A percentile compares a stretch with the other conserved stretches of the same genome.
These are phyloP conservation scores for Trifolium pratense DNA, from an alignment of 306 rosid species.

Conservation along the genomic window DNA sequence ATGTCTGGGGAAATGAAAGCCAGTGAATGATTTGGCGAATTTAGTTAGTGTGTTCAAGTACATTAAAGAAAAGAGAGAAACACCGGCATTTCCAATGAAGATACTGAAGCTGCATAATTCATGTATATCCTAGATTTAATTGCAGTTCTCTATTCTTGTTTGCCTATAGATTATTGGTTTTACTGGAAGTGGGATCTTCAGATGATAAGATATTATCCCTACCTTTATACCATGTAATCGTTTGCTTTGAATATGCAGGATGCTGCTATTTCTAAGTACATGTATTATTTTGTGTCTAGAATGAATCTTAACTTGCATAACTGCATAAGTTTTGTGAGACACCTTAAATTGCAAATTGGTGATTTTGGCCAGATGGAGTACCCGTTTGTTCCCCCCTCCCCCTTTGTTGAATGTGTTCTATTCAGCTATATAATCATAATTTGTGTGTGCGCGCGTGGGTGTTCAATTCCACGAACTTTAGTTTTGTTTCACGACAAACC, in stretches of 20 bases:
- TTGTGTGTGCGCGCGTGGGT: neutral
- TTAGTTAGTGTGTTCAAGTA: conserved; percentile 33
- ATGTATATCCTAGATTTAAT: conserved; percentile 33
- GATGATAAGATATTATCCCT: conserved; percentile 25
- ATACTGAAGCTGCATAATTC: conserved; percentile 15
- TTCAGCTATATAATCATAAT: neutral
- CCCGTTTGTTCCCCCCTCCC: neutral
- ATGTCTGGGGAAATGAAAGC: conserved; percentile 74
- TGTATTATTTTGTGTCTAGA: conserved; percentile 27
- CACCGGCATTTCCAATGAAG: conserved; percentile 29
- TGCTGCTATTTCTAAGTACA: conserved; percentile 19
- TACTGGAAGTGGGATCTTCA: conserved; percentile 35
- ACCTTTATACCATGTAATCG: conserved; percentile 31
- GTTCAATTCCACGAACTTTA: neutral
- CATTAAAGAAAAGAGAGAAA: conserved; percentile 40
- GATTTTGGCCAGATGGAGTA: neutral
- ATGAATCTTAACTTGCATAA: conserved; percentile 19
- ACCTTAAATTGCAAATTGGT: neutral
- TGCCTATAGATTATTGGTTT: conserved; percentile 32
- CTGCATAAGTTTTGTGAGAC: neutral
- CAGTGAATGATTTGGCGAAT: conserved; percentile 44
- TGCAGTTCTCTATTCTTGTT: conserved; percentile 36
- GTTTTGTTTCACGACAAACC: neutral
- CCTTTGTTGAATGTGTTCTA: neutral
- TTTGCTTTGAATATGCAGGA: conserved; percentile 36